Conservation (phyloP, 1,284 basidiomycete species). For the Cryptococcus deneoformans region DNA sequence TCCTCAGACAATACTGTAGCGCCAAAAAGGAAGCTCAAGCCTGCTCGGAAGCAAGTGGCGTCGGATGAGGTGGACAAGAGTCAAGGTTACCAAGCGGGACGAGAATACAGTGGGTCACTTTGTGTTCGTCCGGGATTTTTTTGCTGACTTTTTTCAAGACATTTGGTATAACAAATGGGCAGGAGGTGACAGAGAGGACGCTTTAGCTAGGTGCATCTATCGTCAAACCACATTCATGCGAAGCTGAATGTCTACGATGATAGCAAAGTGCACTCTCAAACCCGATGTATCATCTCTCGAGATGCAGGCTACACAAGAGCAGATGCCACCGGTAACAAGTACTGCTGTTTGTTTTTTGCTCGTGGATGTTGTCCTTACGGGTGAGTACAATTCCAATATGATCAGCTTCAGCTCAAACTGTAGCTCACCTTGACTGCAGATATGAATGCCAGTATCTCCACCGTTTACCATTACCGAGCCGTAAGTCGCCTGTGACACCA, state of each 20-base stretch:
- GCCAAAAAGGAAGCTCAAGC: slow-evolving; percentile 50
- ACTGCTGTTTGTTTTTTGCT: slow-evolving; percentile 93
- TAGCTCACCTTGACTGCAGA: slow-evolving; percentile 26
- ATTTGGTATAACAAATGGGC: slow-evolving; percentile 99
- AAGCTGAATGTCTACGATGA: not conserved
- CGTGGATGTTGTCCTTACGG: slow-evolving; percentile 97
- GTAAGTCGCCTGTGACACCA: slow-evolving; percentile 26
- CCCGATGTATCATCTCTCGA: slow-evolving; percentile 77
- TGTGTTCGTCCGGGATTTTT: not conserved
- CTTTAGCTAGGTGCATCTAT: slow-evolving; percentile 76
- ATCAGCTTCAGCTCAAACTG: not conserved
- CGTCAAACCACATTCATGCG: slow-evolving; percentile 4
- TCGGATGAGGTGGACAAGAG: slow-evolving; percentile 84
- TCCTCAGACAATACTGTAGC: slow-evolving; percentile 17
- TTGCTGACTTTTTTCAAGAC: slow-evolving; percentile 56
- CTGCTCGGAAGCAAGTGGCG: slow-evolving; percentile 85
- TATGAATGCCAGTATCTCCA: slow-evolving; percentile 97
- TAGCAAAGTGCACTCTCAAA: slow-evolving; percentile 75
- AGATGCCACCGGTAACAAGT: slow-evolving; percentile 84
- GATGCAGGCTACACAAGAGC: slow-evolving; percentile 93
- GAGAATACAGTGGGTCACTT: slow-evolving; percentile 77
- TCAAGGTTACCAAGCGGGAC: slow-evolving; percentile 83
- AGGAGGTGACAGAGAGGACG: slow-evolving; percentile 89
- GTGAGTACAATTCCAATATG: slow-evolving; percentile 28
- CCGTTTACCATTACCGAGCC: slow-evolving; percentile 68